A percentile compares a stretch with the other conserved stretches of the same genome.
Evolutionary conservation across 345 rosid genomes (phyloP).

Genomic region (Punica granatum): DNA sequence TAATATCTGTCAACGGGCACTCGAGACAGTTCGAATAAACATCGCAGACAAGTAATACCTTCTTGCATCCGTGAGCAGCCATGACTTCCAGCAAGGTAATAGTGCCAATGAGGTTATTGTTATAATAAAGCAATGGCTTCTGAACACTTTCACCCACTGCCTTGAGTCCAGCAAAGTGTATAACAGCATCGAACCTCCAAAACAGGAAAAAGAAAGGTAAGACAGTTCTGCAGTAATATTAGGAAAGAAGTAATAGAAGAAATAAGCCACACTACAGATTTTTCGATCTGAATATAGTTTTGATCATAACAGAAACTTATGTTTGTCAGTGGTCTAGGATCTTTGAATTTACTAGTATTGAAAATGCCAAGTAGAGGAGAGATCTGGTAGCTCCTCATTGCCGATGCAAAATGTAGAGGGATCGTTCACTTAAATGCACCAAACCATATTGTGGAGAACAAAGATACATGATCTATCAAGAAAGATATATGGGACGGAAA

Average conservation of each 20-base stretch:
- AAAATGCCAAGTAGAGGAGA: neutral
- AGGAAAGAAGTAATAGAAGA: neutral
- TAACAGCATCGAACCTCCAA: constrained; percentile 88
- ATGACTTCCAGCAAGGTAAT: constrained; percentile 81
- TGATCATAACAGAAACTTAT: neutral
- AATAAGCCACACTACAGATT: neutral
- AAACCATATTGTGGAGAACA: no score
- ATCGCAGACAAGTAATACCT: constrained; percentile 70
- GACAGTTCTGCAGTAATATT: neutral
- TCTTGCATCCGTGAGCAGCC: constrained; percentile 82
- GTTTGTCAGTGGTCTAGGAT: neutral
- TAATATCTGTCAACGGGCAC: neutral
- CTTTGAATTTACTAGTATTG: neutral
- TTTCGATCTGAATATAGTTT: neutral
- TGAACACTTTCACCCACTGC: constrained; percentile 95
- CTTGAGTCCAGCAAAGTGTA: constrained; percentile 98
- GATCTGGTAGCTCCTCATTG: neutral
- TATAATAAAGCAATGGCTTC: constrained; percentile 72
- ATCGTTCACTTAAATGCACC: neutral
- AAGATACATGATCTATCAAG: neutral
- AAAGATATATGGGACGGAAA: neutral
- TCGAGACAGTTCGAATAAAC: neutral
- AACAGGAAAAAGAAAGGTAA: neutral
- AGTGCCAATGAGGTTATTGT: constrained; percentile 88
- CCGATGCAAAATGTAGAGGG: neutral